phyloP scores from a whole-genome alignment of 1,284 basidiomycete genomes.

The Filobasidium uniguttulatum region DNA sequence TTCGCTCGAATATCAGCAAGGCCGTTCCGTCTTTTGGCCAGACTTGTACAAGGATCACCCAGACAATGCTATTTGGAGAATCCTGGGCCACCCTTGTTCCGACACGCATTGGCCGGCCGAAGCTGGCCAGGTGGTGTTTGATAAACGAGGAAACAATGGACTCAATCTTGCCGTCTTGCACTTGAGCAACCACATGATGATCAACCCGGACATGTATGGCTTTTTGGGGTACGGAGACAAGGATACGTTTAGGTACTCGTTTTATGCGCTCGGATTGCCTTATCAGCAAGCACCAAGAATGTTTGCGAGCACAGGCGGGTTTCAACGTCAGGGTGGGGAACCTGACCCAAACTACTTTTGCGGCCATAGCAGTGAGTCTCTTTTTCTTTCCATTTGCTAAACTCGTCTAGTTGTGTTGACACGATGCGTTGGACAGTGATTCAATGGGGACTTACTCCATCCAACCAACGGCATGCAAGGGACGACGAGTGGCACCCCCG shows the following conservation, averaged over 20 bases:
- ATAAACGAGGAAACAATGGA: constrained; percentile 39
- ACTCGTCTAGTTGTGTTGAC: background rate
- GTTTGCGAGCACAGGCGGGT: constrained; percentile 30
- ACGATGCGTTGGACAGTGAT: constrained; percentile 23
- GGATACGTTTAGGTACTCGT: constrained; percentile 36
- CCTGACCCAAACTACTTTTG: constrained; percentile 26
- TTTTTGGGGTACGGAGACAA: constrained; percentile 38
- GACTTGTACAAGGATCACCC: constrained; percentile 41
- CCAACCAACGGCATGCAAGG: constrained; percentile 18
- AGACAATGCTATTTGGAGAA: constrained; percentile 40
- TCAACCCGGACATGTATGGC: constrained; percentile 36
- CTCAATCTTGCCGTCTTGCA: constrained; percentile 40
- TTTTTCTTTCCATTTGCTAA: background rate
- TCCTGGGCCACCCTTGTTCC: constrained; percentile 36
- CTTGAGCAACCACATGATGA: constrained; percentile 38
- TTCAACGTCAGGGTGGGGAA: constrained; percentile 25
- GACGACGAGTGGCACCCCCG: constrained; percentile 29
- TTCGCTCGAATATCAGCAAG: constrained; percentile 30
- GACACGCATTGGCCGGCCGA: constrained; percentile 40
- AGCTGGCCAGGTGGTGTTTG: constrained; percentile 38
- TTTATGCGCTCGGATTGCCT: constrained; percentile 37
- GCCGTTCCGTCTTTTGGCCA: constrained; percentile 40
- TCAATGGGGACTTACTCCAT: constrained; percentile 19
- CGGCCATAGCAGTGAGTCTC: constrained; percentile 26
- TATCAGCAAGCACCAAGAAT: constrained; percentile 37